A percentile compares a stretch with the other conserved stretches of the same genome.
Evolutionary conservation across 441 rosid species (phyloP).

Genomic region (Rhodomyrtus psidioides): DNA sequence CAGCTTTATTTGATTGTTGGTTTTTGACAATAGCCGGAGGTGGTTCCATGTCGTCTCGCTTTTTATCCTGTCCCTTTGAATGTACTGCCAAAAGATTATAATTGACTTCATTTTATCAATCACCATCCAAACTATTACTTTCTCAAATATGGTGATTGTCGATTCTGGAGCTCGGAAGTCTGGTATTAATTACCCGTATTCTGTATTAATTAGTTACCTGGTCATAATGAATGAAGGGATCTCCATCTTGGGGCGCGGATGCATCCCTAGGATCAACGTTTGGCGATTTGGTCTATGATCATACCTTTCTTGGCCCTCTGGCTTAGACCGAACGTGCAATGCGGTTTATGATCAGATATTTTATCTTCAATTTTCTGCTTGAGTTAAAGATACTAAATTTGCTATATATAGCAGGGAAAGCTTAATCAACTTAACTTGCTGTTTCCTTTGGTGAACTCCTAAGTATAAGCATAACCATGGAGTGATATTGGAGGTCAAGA

Average conservation of each 20-base stretch:
- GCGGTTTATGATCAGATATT: not conserved
- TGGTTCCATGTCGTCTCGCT: not conserved
- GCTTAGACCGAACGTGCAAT: not conserved
- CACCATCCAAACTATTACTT: not conserved
- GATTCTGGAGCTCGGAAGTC: not conserved
- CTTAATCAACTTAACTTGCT: not conserved
- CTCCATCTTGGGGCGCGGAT: not conserved
- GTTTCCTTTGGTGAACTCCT: not conserved
- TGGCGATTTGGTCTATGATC: not conserved
- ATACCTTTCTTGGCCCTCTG: not conserved
- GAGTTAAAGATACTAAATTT: not conserved
- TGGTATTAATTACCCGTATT: not conserved
- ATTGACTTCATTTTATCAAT: not conserved
- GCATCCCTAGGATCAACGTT: not conserved
- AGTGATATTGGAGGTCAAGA: not conserved
- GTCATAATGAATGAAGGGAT: not conserved
- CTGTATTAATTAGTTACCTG: not conserved
- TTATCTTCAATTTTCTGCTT: not conserved
- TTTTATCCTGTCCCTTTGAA: not conserved
- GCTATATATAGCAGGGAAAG: not conserved
- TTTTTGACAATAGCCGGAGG: not conserved
- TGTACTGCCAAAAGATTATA: not conserved
- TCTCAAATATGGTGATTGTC: not conserved
- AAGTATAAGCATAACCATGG: not conserved
- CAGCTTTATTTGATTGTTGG: not conserved